Evolutionary conservation across 495 filamentous ascomycete genomes (phyloP), one percentile per base, ranked within the genome.

Genomic region (Podospora comata): DNA sequence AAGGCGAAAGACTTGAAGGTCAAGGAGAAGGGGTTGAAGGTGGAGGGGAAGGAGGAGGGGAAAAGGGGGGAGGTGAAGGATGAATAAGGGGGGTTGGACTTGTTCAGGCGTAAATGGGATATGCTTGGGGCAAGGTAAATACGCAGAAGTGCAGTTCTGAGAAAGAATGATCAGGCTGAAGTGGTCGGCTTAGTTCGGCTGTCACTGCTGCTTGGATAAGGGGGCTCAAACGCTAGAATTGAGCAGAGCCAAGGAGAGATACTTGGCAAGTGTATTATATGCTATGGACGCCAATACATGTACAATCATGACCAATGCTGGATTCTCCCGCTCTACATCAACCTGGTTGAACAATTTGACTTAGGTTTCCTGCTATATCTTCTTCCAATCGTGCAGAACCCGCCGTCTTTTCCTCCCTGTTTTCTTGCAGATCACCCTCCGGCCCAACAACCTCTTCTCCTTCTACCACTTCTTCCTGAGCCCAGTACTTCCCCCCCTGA

Each of bases 401-500:
- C 23, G 39, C 6, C 13, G 39, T 13, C 5, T 58, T n/a, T 58
- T 27, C 56, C 30, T 32, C 30, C 1, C 30, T 7, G 4, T 32
- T 7, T 32, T 6, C 30, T 5, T 32, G 30, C 7, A 32, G 7
- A 32, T 7, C 4, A 32, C 30, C 30, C 7, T 32, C 30, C 4
- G 3, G 30, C 30, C 30, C 30, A 32, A 7, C 30, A 32, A 4
- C 30, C 4, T 32, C 30, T 32, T 32, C 44, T 5, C 26, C 64
- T 27, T 70, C 59, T 28, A 63, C 56, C 48, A 60, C 70, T 26
- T 18, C 63, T 2, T 77, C 73, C 60, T 65, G 56, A 20, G 72
- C 73, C 93, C 94, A 97, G 74, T 86, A 85, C 28, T 89, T 84
- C 20, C 83, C 78, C 66, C 83, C 85, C 75, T 96, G 94, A 73